These are phyloP conservation scores for Ogataea polymorpha DNA, from an alignment of 805 yeast genomes.

Conservation along the genomic window DNA sequence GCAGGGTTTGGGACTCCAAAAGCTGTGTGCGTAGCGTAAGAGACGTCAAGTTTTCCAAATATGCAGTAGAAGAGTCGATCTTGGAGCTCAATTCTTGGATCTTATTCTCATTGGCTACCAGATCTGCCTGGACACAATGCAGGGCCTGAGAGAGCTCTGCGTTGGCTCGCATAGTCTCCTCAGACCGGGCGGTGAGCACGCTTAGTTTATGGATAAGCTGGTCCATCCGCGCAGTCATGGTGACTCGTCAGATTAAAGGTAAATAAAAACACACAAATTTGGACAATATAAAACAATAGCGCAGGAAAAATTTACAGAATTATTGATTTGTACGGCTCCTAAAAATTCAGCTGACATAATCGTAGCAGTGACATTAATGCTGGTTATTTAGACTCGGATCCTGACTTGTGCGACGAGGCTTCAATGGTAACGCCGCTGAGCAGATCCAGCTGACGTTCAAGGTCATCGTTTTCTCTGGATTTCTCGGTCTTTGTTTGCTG, in stretches of 20 bases:
- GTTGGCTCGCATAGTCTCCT: constrained; percentile 16
- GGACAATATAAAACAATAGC: constrained; percentile 9
- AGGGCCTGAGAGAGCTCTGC: constrained; percentile 15
- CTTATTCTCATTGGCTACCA: constrained; percentile 20
- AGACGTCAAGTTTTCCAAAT: constrained; percentile 31
- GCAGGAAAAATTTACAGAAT: not conserved
- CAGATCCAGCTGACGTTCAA: constrained; percentile 45
- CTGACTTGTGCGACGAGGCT: constrained; percentile 22
- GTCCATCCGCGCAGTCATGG: constrained; percentile 10
- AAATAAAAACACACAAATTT: constrained; percentile 10
- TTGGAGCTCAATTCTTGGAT: constrained; percentile 24
- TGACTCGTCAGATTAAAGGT: constrained; percentile 11
- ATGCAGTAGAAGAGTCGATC: constrained; percentile 28
- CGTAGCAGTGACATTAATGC: not conserved
- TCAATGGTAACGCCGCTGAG: constrained; percentile 37
- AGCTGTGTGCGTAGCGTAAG: constrained; percentile 33
- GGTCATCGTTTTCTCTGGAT: constrained; percentile 36
- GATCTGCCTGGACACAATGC: constrained; percentile 16
- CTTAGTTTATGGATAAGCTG: constrained; percentile 16
- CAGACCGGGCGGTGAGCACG: constrained; percentile 17
- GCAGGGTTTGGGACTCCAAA: constrained; percentile 31
- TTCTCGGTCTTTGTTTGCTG: constrained; percentile 23
- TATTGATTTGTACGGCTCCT: not conserved
- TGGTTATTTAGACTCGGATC: not conserved
- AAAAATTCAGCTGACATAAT: not conserved